Evolutionary conservation across 2,329 filamentous ascomycete genomes (phyloP), one percentile per base, ranked within the genome.

Genomic region (Colletotrichum spinosum): DNA sequence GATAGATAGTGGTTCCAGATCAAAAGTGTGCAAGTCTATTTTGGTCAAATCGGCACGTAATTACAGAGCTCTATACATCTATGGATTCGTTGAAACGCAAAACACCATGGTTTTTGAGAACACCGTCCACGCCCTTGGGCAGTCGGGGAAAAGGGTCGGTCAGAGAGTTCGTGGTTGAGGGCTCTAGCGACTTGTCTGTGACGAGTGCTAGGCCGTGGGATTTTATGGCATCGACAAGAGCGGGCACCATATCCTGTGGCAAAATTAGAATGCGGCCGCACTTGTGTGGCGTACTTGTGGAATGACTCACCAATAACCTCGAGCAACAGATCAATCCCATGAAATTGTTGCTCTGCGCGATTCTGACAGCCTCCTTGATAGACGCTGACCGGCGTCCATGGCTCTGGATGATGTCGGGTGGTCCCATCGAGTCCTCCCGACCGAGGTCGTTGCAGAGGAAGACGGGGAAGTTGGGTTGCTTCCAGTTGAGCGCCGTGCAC

Each of bases 401-500:
- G 70, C 85, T 81, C 65, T 79, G 74, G 12, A 81, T 72, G 11
- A 77, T 72, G 45, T 76, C 76, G 1, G 77, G 76, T 12, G 76
- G 74, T 7, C 72, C 71, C 63, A 79, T 78, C 25, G 78, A 74
- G 35, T 83, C 84, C 65, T 89, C 86, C 8, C 86, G 83, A 25
- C 93, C 93, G 34, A 98, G 87, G 65, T 97, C 94, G 76, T 98
- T 98, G 80, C 94, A 97, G 51, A 98, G 84, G 71, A 99, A 92
- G 0, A 98, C 93, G 0, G 96, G 96, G 76, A 97, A 99, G 75
- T 98, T 99, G 2, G 96, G 96, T 77, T 99, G 96, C 78, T 99
- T 99, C 96, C 96, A 99, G 79, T 99, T 99, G 72, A 99, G 81
- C 6, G 95, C 94, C 13, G 93, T 97, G 79, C 96, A 99, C 17